Base-by-base conservation (phyloP, 116 monocot genomes). In the Cymodocea nodosa region DNA sequence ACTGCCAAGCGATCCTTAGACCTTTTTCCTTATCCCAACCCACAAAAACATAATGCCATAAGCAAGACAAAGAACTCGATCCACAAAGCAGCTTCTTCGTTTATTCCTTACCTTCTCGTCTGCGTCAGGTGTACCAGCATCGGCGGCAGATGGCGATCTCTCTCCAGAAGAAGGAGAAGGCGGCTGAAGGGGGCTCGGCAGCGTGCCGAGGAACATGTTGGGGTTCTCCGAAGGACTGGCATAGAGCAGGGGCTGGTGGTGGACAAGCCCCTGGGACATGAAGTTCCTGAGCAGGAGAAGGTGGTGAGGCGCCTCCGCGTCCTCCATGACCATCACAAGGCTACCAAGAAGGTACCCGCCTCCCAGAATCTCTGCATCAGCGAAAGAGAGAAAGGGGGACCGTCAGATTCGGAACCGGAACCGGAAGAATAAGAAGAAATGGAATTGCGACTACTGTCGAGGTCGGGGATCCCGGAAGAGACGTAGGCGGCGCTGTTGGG, bases 1-100 rank as follows among this genome's bases (percentile, higher is more conserved):
- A 95, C 72, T 90, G 95, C 95, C 95, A 95, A 5, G 95, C 95
- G 54, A 95, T 95, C 65, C 90, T 76, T 72, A 90, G 72, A 16
- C 72, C 79, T 74, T 82, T 82, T 57, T 70, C 77, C 50, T 52
- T 39, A 61, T 20, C 40, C 22, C 40, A 37, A 48, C 22, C 37
- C 50, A 48, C 15, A 16, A 64, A 64, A 64, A 12, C 14, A 15
- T 50, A 4, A 35, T 34, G 4, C 35, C 35, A 35, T 35, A 15
- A 17, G 6, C 15, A 50, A 22, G 14, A 50, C 23, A 50, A 48
- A 50, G 12, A 64, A 20, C 4, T 16, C 40, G 50, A 6, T 64
- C 23, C 50, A 34, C 5, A 52, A 30, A 40, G 6, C 40, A 40
- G 10, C 40, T 6, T 10, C 40, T 40, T 40, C 35, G 5, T 10